A percentile compares a stretch with the other conserved stretches of the same genome.
phyloP scores from a whole-genome alignment of 1,139 yeast species.

The Blastobotrys buckinghamii region DNA sequence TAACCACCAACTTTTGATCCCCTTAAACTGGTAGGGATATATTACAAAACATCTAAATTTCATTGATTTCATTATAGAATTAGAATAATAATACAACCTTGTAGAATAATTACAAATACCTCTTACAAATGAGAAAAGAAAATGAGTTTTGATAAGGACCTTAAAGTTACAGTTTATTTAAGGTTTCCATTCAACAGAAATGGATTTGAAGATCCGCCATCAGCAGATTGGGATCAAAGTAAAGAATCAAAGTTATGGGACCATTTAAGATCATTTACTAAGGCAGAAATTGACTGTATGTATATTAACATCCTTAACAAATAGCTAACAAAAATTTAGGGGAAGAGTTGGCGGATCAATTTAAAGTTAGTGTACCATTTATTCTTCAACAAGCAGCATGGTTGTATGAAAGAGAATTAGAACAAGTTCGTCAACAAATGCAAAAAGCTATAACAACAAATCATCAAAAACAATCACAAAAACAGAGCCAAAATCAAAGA shows the following conservation, averaged over 20 bases:
- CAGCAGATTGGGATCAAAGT: conserved; percentile 37
- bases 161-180: conserved; percentile 30
- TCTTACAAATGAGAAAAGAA: no score
- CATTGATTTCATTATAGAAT: no score
- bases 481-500: background rate
- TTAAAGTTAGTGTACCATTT: conserved; percentile 38
- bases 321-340: background rate
- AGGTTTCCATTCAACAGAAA: conserved; percentile 38
- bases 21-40: no score
- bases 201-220: conserved; percentile 38
- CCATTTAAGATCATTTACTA: conserved; percentile 31
- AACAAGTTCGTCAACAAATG: conserved; percentile 37
- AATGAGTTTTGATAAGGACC: background rate
- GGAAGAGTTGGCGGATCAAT: conserved; percentile 25
- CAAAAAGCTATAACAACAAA: conserved; percentile 16
- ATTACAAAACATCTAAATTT: no score
- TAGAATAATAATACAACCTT: no score
- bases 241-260: conserved; percentile 41
- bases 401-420: conserved; percentile 42
- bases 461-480: background rate
- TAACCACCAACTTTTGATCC: no score
- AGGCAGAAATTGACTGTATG: conserved; percentile 39
- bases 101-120: no score
- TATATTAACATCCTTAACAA: background rate
- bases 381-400: conserved; percentile 44